Base-by-base conservation (phyloP, 192 early-diverging fungal genomes). In the Radiomyces spectabilis region DNA sequence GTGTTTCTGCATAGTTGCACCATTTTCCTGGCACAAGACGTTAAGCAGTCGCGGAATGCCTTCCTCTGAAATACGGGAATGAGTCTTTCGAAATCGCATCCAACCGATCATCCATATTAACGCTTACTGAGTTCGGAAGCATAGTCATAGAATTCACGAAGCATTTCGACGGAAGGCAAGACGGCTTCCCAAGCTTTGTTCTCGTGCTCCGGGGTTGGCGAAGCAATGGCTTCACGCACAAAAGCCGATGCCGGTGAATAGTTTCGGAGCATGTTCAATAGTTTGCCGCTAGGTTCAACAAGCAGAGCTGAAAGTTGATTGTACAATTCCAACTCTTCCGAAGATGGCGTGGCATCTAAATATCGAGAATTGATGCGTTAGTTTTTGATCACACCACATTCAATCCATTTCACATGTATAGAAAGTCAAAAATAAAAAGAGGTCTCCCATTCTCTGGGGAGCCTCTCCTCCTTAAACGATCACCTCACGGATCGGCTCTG, bases 171-270 rank as follows among this genome's bases (percentile, higher is more conserved):
- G 3, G 85, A 84, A 29, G 91, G 91, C n/a, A 76, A 75, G 19
- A 95, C 72, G 43, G 79, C 79, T 43, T 78, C 63, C 93, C 92
- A 95, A 15, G 89, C 92, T 22, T 79, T 84, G 24, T 86, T 80
- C 55, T 97, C 94, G 61, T 87, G 84, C 38, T 92, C 83, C 18
- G 72, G 70, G 29, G 84, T 80, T 22, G 93, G 91, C 18, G 75
- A 65, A 16, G 83, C 80, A 48, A 97, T 93, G 32, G 94, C 94
- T 72, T 81, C 65, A 22, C 85, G 75, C 61, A 90, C 89, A 50
- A 72, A 69, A 5, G 87, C 86, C 48, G 77, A 77, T 57, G 84
- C 84, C 12, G 82, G 81, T n/a, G 67, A 59, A 60, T 91, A 91
- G 10, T 38, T 53, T 37, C 69, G 31, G 27, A 91, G 66, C 4